These are phyloP conservation scores for Dalbergia oliveri DNA, from an alignment of 306 rosid species.

Conservation along the genomic window DNA sequence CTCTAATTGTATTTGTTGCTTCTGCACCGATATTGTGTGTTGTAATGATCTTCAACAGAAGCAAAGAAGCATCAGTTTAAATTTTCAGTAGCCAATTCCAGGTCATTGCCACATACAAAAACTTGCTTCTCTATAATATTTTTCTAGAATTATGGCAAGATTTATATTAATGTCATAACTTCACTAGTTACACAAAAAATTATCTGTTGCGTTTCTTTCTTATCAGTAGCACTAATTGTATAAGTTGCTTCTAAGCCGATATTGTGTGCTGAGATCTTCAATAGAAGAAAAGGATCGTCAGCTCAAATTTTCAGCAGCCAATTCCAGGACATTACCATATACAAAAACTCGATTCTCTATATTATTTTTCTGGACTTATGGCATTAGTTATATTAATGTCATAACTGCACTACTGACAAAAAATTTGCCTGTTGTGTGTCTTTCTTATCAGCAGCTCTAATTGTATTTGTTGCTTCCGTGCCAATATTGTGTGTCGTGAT, in stretches of 20 bases:
- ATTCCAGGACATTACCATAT: background rate
- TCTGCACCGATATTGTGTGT: background rate
- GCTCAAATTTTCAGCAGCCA: slow-evolving; percentile 26
- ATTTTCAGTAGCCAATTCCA: too few relatives aligned
- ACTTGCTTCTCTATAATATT: too few relatives aligned
- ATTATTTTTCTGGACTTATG: background rate
- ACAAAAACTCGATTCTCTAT: too few relatives aligned
- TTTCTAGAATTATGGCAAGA: too few relatives aligned
- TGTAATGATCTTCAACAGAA: background rate
- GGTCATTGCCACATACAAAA: too few relatives aligned
- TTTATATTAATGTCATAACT: too few relatives aligned
- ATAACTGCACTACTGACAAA: background rate
- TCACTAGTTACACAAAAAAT: too few relatives aligned
- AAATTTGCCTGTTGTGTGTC: slow-evolving; percentile 31
- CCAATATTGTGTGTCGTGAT: background rate
- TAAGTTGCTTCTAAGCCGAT: slow-evolving; percentile 34
- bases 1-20: slow-evolving; percentile 34
- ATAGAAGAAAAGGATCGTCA: slow-evolving; percentile 25
- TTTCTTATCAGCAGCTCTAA: slow-evolving; percentile 29
- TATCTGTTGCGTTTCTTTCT: slow-evolving; percentile 39
- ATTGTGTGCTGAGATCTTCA: slow-evolving; percentile 31
- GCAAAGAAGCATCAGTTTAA: background rate
- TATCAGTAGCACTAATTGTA: slow-evolving; percentile 33
- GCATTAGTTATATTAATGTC: background rate
- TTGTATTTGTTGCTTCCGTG: slow-evolving; percentile 37